phyloP scores from a whole-genome alignment of 305 asterid genomes.

The Euphrasia arctica region DNA sequence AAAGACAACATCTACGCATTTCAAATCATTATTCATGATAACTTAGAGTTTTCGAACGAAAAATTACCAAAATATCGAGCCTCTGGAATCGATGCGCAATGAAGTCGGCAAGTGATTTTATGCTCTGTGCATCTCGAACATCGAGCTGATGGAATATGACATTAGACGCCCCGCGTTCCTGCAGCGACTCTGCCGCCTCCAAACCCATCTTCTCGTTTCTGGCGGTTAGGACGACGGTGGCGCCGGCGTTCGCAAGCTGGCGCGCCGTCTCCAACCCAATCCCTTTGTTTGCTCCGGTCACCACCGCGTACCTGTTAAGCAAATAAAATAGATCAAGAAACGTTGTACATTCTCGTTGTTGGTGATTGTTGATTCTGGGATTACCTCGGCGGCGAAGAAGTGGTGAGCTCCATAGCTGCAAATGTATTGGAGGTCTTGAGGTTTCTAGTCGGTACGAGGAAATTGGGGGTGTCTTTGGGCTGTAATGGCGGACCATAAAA shows the following conservation, averaged over 20 bases:
- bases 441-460: background rate
- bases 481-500: background rate
- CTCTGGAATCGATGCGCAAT: constrained; percentile 42
- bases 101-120: constrained; percentile 45
- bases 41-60: background rate
- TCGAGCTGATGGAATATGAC: constrained; percentile 81
- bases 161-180: constrained; percentile 53
- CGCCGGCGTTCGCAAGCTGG: constrained; percentile 63
- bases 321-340: background rate
- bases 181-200: constrained; percentile 51
- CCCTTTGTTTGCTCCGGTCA: constrained; percentile 86
- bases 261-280: constrained; percentile 74
- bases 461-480: background rate
- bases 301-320: constrained; percentile 57
- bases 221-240: constrained; percentile 61
- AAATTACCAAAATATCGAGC: constrained; percentile 36
- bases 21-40: background rate
- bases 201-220: constrained; percentile 55
- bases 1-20: background rate
- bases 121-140: constrained; percentile 61
- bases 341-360: background rate
- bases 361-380: background rate
- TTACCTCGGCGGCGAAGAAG: constrained; percentile 19
- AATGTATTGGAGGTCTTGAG: background rate
- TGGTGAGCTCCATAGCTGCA: constrained; percentile 22